Evolutionary conservation across 2,329 filamentous ascomycete genomes (phyloP).

Genomic region (Verticillium nonalfalfae): DNA sequence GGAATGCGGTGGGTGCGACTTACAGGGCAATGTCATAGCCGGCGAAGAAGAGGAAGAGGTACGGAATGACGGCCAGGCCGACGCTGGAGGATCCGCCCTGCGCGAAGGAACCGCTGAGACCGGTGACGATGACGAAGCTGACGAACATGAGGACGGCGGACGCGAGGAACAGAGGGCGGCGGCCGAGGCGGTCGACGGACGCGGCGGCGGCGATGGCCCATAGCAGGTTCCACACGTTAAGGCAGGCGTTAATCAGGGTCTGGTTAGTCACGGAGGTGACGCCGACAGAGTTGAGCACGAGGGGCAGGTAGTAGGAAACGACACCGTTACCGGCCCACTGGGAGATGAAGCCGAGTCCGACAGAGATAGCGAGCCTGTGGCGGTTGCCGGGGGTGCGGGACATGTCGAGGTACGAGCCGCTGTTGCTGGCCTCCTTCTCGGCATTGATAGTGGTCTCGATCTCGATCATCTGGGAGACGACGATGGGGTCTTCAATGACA

Average conservation of each 20-base stretch:
- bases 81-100: constrained; percentile 47
- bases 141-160: not conserved
- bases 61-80: constrained; percentile 35
- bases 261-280: constrained; percentile 43
- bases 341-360: constrained; percentile 51
- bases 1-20: not conserved
- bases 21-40: constrained; percentile 51
- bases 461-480: constrained; percentile 53
- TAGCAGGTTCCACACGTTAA: constrained; percentile 39
- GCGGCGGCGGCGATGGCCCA: constrained; percentile 46
- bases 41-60: constrained; percentile 29
- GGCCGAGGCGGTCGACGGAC: constrained; percentile 44
- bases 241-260: constrained; percentile 35
- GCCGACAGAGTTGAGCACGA: constrained; percentile 32
- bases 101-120: constrained; percentile 34
- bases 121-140: constrained; percentile 46
- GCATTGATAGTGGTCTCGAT: constrained; percentile 51
- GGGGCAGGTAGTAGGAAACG: constrained; percentile 50
- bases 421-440: constrained; percentile 39
- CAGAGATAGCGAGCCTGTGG: constrained; percentile 43
- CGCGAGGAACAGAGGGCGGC: constrained; percentile 39
- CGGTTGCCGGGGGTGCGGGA: constrained; percentile 50
- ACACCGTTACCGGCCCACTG: constrained; percentile 56
- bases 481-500: constrained; percentile 34
- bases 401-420: constrained; percentile 46